phyloP scores from a whole-genome alignment of 495 filamentous ascomycete species.

The Hypoxylon subgilvum region DNA sequence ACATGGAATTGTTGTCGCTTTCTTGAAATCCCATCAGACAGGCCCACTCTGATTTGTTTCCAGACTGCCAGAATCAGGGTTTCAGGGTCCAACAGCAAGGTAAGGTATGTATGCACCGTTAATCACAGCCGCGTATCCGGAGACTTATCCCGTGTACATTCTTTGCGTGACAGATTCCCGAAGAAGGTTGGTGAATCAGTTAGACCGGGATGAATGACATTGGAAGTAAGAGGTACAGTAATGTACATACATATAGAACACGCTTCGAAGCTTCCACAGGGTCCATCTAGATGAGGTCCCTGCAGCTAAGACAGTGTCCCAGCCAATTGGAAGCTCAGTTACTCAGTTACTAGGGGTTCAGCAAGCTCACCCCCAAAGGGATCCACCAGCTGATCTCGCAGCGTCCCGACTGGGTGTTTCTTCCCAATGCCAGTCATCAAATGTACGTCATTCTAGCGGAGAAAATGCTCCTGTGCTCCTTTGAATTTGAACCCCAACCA shows the following conservation, averaged over 20 bases:
- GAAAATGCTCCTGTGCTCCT: conserved; percentile 21
- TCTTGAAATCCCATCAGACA: conserved; percentile 24
- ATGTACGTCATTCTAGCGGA: conserved; percentile 14
- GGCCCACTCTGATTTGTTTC: not conserved
- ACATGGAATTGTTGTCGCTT: conserved; percentile 17
- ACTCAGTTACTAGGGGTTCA: not conserved
- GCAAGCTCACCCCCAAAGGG: not conserved
- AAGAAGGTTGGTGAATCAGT: conserved; percentile 1
- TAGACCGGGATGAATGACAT: no score
- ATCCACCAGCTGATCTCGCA: conserved; percentile 9
- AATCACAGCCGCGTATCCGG: no score
- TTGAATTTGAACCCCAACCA: no score
- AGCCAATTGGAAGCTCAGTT: conserved; percentile 7
- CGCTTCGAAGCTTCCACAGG: not conserved
- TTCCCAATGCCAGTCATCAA: not conserved
- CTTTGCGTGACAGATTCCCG: not conserved
- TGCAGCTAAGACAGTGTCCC: conserved; percentile 21
- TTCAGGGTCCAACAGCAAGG: no score
- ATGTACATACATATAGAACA: not conserved
- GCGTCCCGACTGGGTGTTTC: conserved; percentile 4
- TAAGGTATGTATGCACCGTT: no score
- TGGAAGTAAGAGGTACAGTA: no score
- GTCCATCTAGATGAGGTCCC: conserved; percentile 3
- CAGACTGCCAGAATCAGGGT: no score
- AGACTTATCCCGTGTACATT: conserved; percentile 2